Conservation (phyloP, 305 asterid species). For the Ilex paraguariensis region DNA sequence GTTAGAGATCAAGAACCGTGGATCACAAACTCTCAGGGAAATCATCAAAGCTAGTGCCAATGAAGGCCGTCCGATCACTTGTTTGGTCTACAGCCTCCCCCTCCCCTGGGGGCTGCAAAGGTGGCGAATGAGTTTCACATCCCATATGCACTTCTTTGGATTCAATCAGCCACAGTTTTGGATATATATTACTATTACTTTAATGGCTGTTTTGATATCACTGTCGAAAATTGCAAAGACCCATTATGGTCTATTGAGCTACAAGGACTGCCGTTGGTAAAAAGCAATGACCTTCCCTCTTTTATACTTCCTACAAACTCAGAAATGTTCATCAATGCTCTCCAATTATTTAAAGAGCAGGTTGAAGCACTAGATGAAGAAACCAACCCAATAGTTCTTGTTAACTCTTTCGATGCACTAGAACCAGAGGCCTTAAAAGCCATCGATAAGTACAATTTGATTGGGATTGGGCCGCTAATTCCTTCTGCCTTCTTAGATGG, state of each 20-base stretch:
- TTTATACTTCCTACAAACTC: background rate
- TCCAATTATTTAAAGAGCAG: background rate
- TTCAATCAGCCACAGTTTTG: conserved; percentile 49
- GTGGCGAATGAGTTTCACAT: conserved; percentile 14
- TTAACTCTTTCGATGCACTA: too few relatives aligned
- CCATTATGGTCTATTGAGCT: background rate
- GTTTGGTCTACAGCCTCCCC: too few relatives aligned
- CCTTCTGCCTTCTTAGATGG: background rate
- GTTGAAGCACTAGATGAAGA: too few relatives aligned
- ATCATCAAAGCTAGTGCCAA: background rate
- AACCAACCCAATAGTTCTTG: too few relatives aligned
- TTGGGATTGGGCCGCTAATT: conserved; percentile 20
- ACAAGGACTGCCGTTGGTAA: background rate
- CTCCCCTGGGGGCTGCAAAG: too few relatives aligned
- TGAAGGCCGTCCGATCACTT: too few relatives aligned
- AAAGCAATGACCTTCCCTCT: too few relatives aligned
- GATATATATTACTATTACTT: conserved; percentile 17
- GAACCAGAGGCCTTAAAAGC: conserved; percentile 5
- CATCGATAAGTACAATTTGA: conserved; percentile 2
- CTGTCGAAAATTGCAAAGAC: background rate
- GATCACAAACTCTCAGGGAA: conserved; percentile 19
- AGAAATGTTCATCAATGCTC: background rate
- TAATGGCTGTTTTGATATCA: background rate
- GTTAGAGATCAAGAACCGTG: conserved; percentile 23
- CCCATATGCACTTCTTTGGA: conserved; percentile 48